Base-by-base conservation (phyloP, 805 yeast species). In the Schwanniomyces occidentalis region DNA sequence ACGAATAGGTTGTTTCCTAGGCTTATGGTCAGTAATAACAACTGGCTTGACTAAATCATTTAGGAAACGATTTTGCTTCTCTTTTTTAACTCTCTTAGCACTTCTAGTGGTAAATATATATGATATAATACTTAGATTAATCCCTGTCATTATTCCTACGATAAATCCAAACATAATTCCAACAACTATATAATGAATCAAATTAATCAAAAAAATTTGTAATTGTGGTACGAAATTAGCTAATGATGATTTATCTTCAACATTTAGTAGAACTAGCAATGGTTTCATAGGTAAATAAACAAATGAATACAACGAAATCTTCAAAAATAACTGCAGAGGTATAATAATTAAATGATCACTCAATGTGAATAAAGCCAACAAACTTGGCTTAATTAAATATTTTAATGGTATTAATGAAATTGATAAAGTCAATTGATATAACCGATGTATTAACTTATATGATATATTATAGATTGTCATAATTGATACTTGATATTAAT, bases 181-280 rank as follows among this genome's bases (percentile, higher is more conserved):
- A 16, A 35, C 42, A 38, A 39, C 32, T 8, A 27, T 18, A 25
- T 35, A 39, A 22, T 39, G 42, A 14, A 22, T 28, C 4, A 39
- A 24, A 13, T 23, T 23, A 7, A 28, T 27, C 8, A 31, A 10
- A 24, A 39, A 39, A 18, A 31, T 24, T 21, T 16, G 28, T 4
- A 35, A 6, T 8, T 39, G 36, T 5, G 30, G 24, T 6, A 34
- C 14, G 8, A 22, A 7, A 4, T 27, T 24, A 5, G 12, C n/a
- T 6, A 25, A 18, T 8, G 30, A 16, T 4, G 25, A 24, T 13
- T n/a, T 30, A 16, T 30, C 32, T 13, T 39, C 34, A n/a, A 39
- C 16, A 8, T 21, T 30, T 5, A 39, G 17, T 16, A 35, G 7
- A 14, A 22, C 26, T 10, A 39, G 26, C 6, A 35, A 10, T 16